A percentile compares a stretch with the other conserved stretches of the same genome.
Evolutionary conservation across 1,284 basidiomycete genomes (phyloP).

Genomic region (Farysia itapuensis): DNA sequence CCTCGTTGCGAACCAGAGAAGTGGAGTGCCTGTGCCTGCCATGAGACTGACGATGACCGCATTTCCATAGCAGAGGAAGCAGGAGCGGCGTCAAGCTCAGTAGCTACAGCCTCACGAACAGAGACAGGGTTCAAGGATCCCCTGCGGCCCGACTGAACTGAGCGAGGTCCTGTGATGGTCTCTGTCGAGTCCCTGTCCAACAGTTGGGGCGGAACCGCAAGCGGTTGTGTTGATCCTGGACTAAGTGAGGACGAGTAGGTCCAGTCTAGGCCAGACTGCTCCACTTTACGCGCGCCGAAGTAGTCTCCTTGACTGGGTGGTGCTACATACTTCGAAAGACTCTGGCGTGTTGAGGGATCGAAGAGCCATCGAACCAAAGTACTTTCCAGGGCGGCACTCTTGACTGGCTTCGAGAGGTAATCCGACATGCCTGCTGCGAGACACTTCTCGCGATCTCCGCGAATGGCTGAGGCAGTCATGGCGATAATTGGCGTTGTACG

Average conservation of each 20-base stretch:
- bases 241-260: conserved; percentile 9
- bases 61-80: background rate
- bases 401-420: conserved; percentile 55
- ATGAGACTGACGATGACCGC: background rate
- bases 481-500: conserved; percentile 52
- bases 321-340: conserved; percentile 38
- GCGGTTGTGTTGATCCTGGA: no score
- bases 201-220: conserved; percentile 16
- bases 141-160: conserved; percentile 29
- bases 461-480: conserved; percentile 53
- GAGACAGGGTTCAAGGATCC: conserved; percentile 34
- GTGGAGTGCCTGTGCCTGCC: background rate
- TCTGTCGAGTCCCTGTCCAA: conserved; percentile 39
- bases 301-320: conserved; percentile 26
- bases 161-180: conserved; percentile 32
- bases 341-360: conserved; percentile 44
- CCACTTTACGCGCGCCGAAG: conserved; percentile 21
- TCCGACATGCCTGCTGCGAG: conserved; percentile 53
- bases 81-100: conserved; percentile 11
- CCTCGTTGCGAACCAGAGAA: conserved; percentile 1
- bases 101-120: conserved; percentile 23
- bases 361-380: conserved; percentile 52
- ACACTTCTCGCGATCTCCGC: conserved; percentile 54
- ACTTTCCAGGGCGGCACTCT: conserved; percentile 44
- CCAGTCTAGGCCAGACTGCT: conserved; percentile 13